phyloP scores from a whole-genome alignment of 495 filamentous ascomycete species.

The Neurospora sublineolata region DNA sequence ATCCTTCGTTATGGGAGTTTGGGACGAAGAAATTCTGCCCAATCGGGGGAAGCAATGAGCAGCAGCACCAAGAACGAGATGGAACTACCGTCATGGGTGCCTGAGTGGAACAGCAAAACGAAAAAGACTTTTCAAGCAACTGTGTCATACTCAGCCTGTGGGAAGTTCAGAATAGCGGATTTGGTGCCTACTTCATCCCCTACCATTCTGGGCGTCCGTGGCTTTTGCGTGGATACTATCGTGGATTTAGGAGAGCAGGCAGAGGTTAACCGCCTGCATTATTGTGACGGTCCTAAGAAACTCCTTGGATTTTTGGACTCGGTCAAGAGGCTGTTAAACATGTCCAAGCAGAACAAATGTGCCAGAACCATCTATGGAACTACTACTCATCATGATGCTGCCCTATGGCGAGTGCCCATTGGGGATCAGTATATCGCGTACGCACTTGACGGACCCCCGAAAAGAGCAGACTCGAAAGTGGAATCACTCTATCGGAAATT shows the following conservation, averaged over 20 bases:
- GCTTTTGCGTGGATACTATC: conserved; percentile 3
- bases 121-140: not conserved
- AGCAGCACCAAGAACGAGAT: conserved; percentile 2
- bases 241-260: not conserved
- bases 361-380: not conserved
- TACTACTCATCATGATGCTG: not conserved
- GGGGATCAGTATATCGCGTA: not conserved
- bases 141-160: not conserved
- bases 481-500: not conserved
- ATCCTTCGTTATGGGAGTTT: not conserved
- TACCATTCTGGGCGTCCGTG: not conserved
- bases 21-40: not conserved
- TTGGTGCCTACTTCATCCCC: not conserved
- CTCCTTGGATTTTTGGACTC: not conserved
- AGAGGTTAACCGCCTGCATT: not conserved
- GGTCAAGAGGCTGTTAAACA: not conserved
- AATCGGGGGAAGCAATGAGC: not conserved
- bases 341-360: not conserved
- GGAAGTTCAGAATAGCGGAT: not conserved
- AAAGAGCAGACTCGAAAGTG: not conserved
- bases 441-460: too few relatives aligned
- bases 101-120: not conserved
- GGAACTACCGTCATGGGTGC: conserved; percentile 7
- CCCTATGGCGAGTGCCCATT: not conserved
- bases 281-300: not conserved